phyloP scores from a whole-genome alignment of 495 filamentous ascomycete species.

The Hypoxylon cercidicola region DNA sequence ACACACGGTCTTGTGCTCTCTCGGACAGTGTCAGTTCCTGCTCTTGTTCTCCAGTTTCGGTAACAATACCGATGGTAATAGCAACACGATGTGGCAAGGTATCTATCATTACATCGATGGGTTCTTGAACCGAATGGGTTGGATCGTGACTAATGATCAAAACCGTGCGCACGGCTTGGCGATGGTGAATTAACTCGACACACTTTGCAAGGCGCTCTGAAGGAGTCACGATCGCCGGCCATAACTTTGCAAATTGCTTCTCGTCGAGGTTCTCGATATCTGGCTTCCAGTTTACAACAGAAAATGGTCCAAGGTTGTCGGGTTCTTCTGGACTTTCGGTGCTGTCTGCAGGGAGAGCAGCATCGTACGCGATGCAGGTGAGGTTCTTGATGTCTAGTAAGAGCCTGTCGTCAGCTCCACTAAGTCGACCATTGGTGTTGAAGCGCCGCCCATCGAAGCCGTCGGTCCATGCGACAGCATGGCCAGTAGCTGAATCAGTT shows the following conservation, averaged over 20 bases:
- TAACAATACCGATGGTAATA: slow-evolving; percentile 16
- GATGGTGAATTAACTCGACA: slow-evolving; percentile 29
- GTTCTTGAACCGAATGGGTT: background rate
- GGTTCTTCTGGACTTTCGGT: background rate
- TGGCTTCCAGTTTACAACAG: slow-evolving; percentile 35
- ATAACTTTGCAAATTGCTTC: slow-evolving; percentile 11
- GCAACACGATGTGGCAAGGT: background rate
- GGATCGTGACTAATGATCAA: slow-evolving; percentile 11
- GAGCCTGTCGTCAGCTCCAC: slow-evolving; percentile 8
- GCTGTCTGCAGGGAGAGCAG: slow-evolving; percentile 34
- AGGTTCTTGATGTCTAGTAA: slow-evolving; percentile 35
- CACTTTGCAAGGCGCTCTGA: slow-evolving; percentile 13
- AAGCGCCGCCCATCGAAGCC: slow-evolving; percentile 33
- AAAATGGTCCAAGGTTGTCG: slow-evolving; percentile 8
- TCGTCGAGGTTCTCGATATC: slow-evolving; percentile 25
- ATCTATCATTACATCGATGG: slow-evolving; percentile 15
- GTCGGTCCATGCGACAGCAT: slow-evolving; percentile 37
- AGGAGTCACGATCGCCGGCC: slow-evolving; percentile 3
- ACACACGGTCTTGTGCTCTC: slow-evolving; percentile 8
- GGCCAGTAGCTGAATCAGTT: slow-evolving; percentile 4
- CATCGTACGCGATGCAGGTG: slow-evolving; percentile 35
- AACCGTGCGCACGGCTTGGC: slow-evolving; percentile 20
- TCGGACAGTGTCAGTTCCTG: slow-evolving; percentile 3
- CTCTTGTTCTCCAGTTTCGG: background rate
- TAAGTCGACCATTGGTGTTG: slow-evolving; percentile 36